Evolutionary conservation across 371 early-diverging fungal species (phyloP), one percentile per base, ranked within the genome.

Genomic region (Mucor indicus): DNA sequence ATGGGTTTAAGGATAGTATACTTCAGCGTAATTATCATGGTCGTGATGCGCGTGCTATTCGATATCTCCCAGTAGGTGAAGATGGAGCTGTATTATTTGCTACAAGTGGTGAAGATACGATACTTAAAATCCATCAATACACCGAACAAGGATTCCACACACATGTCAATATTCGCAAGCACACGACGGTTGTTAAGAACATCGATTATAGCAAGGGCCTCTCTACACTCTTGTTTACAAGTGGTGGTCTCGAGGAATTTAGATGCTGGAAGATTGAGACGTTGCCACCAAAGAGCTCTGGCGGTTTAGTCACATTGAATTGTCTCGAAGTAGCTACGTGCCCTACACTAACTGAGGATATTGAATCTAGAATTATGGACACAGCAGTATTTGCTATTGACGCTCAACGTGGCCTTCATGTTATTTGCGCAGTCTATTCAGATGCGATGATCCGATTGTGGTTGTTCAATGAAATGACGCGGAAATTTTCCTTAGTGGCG

Each of bases 331-430:
- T 77, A 20, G 77, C 83, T 1, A 59, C 58, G 0, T 79, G 80
- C 32, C 79, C 80, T 2, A 50, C 64, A 19, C 38, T 62, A 9
- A 78, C 71, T 38, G 69, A 72, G 36, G 66, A 62, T 11, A 62
- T 72, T 31, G 83, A 83, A 46, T 75, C 80, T 0, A 60, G 83
- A 19, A 80, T 83, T 38, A 83, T 83, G 83, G 80, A 80, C 40
- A 63, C 74, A 0, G 75, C 78, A 1, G 70, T 69, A 0, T 65
- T 71, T 42, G 64, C 59, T 8, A 44, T 73, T 15, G 51, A 60
- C 12, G 27, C 60, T 4, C 21, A 44, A 10, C 60, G 58, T n/a
- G 66, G 73, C 3, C 57, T 71, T 13, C 83, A 83, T 57, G 57
- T 83, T 41, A 55, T 83, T 22, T 77, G 72, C 9, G 74, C 78